Conservation (phyloP, 1,284 basidiomycete species). For the Entoloma clypeatum region DNA sequence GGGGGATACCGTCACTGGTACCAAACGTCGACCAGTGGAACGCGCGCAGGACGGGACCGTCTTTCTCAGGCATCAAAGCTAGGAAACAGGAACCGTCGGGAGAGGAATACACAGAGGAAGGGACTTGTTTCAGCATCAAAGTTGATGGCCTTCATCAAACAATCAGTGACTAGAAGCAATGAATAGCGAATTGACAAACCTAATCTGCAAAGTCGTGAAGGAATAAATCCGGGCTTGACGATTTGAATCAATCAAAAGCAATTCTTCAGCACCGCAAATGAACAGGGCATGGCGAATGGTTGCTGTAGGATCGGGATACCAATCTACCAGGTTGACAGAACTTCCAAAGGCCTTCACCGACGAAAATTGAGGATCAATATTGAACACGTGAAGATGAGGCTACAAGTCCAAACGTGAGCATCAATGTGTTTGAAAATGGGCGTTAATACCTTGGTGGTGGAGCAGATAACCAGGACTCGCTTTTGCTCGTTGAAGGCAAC, state of each 20-base stretch:
- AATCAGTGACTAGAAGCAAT: not conserved
- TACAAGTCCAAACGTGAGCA: constrained; percentile 14
- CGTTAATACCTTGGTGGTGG: constrained; percentile 33
- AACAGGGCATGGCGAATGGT: constrained; percentile 38
- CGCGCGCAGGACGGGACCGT: constrained; percentile 26
- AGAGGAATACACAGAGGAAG: constrained; percentile 36
- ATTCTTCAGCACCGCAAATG: constrained; percentile 46
- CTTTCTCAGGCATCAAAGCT: constrained; percentile 25
- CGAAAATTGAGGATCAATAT: constrained; percentile 42
- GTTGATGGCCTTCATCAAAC: constrained; percentile 40
- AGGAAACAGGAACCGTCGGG: constrained; percentile 54
- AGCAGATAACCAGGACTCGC: constrained; percentile 42
- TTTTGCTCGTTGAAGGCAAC: constrained; percentile 50
- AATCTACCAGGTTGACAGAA: constrained; percentile 38
- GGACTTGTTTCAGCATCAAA: constrained; percentile 34
- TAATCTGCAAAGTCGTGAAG: constrained; percentile 45
- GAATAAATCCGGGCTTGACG: constrained; percentile 46
- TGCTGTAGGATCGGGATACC: constrained; percentile 35
- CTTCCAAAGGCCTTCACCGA: constrained; percentile 23
- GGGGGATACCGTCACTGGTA: constrained; percentile 39
- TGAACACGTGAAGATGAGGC: constrained; percentile 40
- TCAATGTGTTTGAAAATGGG: not conserved
- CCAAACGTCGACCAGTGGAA: constrained; percentile 59
- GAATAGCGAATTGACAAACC: constrained; percentile 29
- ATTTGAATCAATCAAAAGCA: constrained; percentile 43